These are phyloP conservation scores for Coniochaeta sp. DNA, from an alignment of 2,329 filamentous ascomycete genomes.

Conservation along the genomic window DNA sequence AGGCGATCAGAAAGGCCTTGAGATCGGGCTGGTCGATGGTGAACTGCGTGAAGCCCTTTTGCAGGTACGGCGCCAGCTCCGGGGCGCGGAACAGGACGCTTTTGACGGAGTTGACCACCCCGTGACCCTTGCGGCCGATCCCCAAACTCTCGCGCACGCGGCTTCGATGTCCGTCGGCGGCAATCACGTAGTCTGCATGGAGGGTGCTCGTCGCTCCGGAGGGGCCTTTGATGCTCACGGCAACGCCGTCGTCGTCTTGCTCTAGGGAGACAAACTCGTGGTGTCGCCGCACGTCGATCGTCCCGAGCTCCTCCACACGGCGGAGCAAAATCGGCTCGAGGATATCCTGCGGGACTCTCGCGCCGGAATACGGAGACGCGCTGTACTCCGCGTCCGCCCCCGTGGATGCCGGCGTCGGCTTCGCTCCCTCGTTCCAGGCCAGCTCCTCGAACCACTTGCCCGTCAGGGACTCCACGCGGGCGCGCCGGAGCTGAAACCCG, in stretches of 20 bases:
- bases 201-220: background rate
- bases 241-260: too few species aligned
- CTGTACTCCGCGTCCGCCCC: background rate
- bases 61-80: conserved; percentile 17
- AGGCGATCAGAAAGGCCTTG: conserved; percentile 18
- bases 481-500: background rate
- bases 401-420: too few species aligned
- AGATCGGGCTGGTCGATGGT: conserved; percentile 20
- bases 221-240: too few species aligned
- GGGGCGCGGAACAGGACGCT: conserved; percentile 12
- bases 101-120: background rate
- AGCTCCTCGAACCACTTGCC: background rate
- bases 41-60: conserved; percentile 25
- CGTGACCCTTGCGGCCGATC: background rate
- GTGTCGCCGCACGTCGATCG: too few species aligned
- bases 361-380: background rate
- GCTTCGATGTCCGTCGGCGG: background rate
- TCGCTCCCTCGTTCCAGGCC: background rate
- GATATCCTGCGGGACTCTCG: too few species aligned
- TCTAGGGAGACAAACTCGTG: too few species aligned
- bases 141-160: background rate
- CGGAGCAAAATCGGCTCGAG: too few species aligned
- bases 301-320: too few species aligned
- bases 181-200: background rate
- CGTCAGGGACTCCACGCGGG: background rate